Base-by-base conservation (phyloP, 176 grass and related monocot genomes). In the Phyllostachys edulis region DNA sequence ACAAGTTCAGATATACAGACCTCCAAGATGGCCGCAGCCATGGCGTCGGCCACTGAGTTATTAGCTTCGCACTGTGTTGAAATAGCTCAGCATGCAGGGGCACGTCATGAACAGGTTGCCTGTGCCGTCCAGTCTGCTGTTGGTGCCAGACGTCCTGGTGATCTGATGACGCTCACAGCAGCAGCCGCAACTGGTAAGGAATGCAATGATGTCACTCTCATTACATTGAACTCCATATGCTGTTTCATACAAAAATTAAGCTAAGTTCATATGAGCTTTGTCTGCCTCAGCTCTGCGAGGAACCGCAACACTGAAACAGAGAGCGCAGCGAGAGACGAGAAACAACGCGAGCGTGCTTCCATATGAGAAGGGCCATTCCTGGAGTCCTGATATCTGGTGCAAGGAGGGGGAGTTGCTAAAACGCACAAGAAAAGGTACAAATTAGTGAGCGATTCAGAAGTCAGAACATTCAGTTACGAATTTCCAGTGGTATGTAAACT, bases 351-450 rank as follows among this genome's bases (percentile, higher is more conserved):
- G 91, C 10, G 90, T 99, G 42, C 89, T 94, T 80, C 93, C 93
- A 4, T 99, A 92, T 11, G 95, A 97, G 72, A 94, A 94, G 88
- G 79, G 85, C 8, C 92, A 83, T 6, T 99, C 85, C 4, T 85
- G 86, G 69, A 99, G 91, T 71, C 81, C 93, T 32, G 90, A 99
- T 32, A 92, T 99, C 42, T 99, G 96, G 96, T 99, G 96, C 93
- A 99, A 96, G 79, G 96, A 99, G 76, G 93, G 96, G 21, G 89
- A 92, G 46, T 62, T 99, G 81, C 76, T 94, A 4, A 99, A 99
- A 82, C 96, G 96, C 80, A 94, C 93, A 3, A 84, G 85, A 47
- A 99, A 92, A 94, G 96, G 96, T 99, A 71, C 76, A 44, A 11
- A 76, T 5, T 6, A 20, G 4, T 38, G 41, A 44, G 12, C 14